Evolutionary conservation across 306 rosid genomes (phyloP).

Genomic region (Hylodesmum podocarpum): DNA sequence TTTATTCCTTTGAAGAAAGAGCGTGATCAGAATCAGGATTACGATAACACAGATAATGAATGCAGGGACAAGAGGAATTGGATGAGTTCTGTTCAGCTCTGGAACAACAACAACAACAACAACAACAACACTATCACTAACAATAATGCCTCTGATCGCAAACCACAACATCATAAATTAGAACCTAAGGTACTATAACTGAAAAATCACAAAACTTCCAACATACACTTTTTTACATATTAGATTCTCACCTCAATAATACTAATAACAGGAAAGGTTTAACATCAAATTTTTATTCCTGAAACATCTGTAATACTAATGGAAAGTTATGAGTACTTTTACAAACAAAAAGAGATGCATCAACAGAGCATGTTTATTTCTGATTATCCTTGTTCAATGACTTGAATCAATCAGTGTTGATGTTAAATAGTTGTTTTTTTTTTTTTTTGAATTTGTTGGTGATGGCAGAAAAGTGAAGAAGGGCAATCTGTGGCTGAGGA

Average conservation of each 20-base stretch:
- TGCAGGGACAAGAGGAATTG: conserved; percentile 83
- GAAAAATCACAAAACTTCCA: not conserved
- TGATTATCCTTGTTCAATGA: not conserved
- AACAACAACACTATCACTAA: conserved; percentile 26
- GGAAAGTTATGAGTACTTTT: not conserved
- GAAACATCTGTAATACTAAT: no score
- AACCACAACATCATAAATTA: conserved; percentile 37
- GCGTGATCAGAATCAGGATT: conserved; percentile 39
- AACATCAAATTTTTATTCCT: no score
- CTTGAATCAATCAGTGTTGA: not conserved
- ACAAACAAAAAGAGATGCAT: not conserved
- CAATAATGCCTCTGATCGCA: conserved; percentile 34
- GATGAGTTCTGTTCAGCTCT: conserved; percentile 98
- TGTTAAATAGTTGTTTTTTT: not conserved
- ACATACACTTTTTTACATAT: not conserved
- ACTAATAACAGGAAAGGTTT: no score
- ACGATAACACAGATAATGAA: conserved; percentile 44
- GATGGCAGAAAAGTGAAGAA: conserved; percentile 55
- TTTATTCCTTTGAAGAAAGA: conserved; percentile 78
- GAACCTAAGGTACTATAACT: conserved; percentile 57
- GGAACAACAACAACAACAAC: conserved; percentile 56
- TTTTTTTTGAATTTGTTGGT: not conserved
- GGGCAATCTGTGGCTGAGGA: conserved; percentile 42
- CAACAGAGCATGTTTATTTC: not conserved
- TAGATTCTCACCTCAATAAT: no score